Conservation (phyloP, 2,329 filamentous ascomycete genomes). For the Byssochlamys sp. region DNA sequence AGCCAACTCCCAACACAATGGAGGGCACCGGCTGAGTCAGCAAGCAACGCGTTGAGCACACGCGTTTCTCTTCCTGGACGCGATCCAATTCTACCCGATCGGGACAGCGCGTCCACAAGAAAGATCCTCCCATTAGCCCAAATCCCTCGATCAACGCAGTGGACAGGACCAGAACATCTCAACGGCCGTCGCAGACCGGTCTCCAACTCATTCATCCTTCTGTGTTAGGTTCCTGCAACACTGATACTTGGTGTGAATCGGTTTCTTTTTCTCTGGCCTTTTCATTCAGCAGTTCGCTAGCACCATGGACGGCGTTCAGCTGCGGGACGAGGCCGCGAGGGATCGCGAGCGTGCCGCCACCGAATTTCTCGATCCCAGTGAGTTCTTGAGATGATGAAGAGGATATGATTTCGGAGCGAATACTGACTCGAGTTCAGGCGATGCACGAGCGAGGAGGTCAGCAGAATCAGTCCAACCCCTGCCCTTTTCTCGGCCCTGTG, state of each 20-base stretch:
- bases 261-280: background rate
- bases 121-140: slow-evolving; percentile 15
- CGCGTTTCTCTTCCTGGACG: slow-evolving; percentile 13
- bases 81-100: slow-evolving; percentile 27
- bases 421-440: slow-evolving; percentile 34
- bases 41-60: slow-evolving; percentile 5
- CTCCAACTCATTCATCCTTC: background rate
- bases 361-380: slow-evolving; percentile 90
- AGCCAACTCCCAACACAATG: background rate
- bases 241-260: background rate
- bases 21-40: slow-evolving; percentile 11
- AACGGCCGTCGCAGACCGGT: background rate
- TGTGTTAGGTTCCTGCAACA: background rate
- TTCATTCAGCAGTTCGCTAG: slow-evolving; percentile 8
- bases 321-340: slow-evolving; percentile 73
- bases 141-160: slow-evolving; percentile 1
- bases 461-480: slow-evolving; percentile 6
- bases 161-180: background rate
- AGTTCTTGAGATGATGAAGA: slow-evolving; percentile 21
- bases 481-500: slow-evolving; percentile 3
- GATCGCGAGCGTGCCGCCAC: slow-evolving; percentile 78
- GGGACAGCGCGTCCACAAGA: slow-evolving; percentile 15
- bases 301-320: slow-evolving; percentile 61
- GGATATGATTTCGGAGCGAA: background rate
- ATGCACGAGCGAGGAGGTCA: slow-evolving; percentile 48